Evolutionary conservation across 495 filamentous ascomycete species (phyloP), one percentile per base, ranked within the genome.

Genomic region (Penicillium antarcticum): DNA sequence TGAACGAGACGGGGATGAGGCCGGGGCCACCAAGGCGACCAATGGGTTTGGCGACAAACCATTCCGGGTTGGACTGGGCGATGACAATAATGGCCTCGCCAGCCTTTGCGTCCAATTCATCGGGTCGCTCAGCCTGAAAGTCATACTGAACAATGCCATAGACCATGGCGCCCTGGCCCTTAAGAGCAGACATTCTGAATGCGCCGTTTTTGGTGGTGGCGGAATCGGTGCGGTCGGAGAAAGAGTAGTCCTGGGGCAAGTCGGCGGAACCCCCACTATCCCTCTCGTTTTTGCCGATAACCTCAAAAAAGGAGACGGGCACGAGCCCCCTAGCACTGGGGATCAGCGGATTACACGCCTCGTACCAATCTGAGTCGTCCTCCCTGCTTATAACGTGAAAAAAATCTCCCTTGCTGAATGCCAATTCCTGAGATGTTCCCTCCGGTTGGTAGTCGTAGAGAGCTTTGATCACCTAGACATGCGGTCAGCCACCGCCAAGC

Each of bases 31-130:
- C 94, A 17, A 97, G 78, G 57, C 95, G 80, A 45, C 92, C 91
- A 62, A 97, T 98, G 6, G 94, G 95, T 71, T 98, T 98, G 13
- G 95, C 95, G 59, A 98, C 94, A 61, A 97, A 98, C 94, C 94
- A 98, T 67, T 98, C 94, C 32, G 92, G 91, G 60, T 97, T 97
- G n/a, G 94, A 97, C 69, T 97, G 94, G 34, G 94, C 94, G 65
- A 97, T 97, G 23, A 97, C 91, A 49, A 98, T 96, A 61, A 98
- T 97, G 32, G 90, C 88, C 68, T 98, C 94, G 48, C 94, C 95
- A 40, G 87, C 84, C 67, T 94, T 95, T 21, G 95, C 95, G 55
- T 97, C 92, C 55, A 98, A 70, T 69, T 98, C 94, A 57, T 97
- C 95, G 2, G 92, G 88, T 45, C 95, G 79, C 68, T 98, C 95